Evolutionary conservation across 2,329 filamentous ascomycete species (phyloP), one percentile per base, ranked within the genome.

Genomic region (Epichloe uncinata): DNA sequence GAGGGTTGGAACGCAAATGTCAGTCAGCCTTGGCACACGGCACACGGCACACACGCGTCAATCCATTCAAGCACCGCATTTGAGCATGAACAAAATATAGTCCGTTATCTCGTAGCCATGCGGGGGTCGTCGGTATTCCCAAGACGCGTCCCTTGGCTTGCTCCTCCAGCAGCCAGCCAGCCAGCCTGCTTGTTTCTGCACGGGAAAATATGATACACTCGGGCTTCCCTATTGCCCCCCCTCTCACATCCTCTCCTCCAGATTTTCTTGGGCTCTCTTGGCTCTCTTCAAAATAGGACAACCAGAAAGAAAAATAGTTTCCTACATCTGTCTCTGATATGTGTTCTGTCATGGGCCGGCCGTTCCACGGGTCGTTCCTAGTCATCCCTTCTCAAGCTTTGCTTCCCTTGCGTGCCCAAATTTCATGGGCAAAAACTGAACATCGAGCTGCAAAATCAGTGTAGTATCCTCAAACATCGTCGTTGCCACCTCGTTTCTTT

Each of bases 141-240:
- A n/a, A n/a, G n/a, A n/a, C n/a, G 33, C 8, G 35, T 45, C 9
- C 33, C 36, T 38, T 30, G 20, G 34, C 13, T 18, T 22, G 16
- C 47, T 35, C 20, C n/a, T 37, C 47, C 15, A 36, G 30, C 30
- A 18, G 30, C 43, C 26, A 35, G 8, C 26, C 26, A 30, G 26
- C 26, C 26, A 11, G 42, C 26, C 30, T 37, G 30, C 13, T 30
- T 18, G 9, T 12, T 44, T 44, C 37, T 36, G 30, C 42, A 34
- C 44, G 16, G 47, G 36, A 30, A 8, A 33, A 40, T 50, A 52
- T 52, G 48, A 44, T 49, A 54, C 50, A 54, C 36, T 35, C 45
- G 37, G 49, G 45, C 45, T 18, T 46, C 35, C 45, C 11, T 7
- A 30, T 26, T 15, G 15, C 20, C 40, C 3, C 12, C 18, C 18